Percentiles rank a stretch among this genome's conserved stretches.
These are phyloP conservation scores for Lagenaria siceraria DNA, from an alignment of 306 rosid genomes.

Conservation along the genomic window DNA sequence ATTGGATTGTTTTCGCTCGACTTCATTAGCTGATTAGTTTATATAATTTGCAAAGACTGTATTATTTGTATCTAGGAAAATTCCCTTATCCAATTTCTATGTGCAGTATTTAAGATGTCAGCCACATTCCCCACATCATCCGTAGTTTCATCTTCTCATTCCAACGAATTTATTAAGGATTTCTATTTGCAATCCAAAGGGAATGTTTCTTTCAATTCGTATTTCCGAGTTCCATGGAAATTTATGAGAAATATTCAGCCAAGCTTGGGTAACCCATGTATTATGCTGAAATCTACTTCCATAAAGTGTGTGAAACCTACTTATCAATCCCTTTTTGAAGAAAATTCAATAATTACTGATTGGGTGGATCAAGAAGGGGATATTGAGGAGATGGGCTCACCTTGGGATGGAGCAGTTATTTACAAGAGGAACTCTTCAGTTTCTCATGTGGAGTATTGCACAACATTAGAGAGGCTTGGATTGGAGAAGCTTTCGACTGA, in stretches of 20 bases:
- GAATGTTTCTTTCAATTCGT: conserved; percentile 10
- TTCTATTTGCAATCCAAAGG: conserved; percentile 16
- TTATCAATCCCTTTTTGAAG: conserved; percentile 24
- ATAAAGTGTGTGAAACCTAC: conserved; percentile 20
- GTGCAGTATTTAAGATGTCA: conserved; percentile 29
- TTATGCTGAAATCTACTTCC: conserved; percentile 13
- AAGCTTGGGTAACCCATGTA: conserved; percentile 6
- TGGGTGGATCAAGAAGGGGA: conserved; percentile 39
- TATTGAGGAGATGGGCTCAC: conserved; percentile 32
- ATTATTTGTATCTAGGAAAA: not conserved
- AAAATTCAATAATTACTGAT: conserved; percentile 18
- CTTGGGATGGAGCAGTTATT: conserved; percentile 88
- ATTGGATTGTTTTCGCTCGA: not conserved
- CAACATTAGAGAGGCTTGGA: conserved; percentile 90
- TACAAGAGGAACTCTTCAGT: conserved; percentile 58
- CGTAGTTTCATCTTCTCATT: conserved; percentile 24
- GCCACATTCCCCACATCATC: conserved; percentile 30
- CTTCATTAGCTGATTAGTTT: not conserved
- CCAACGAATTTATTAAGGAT: conserved; percentile 13
- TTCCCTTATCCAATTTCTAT: not conserved
- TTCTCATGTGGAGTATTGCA: conserved; percentile 73
- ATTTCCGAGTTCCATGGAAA: conserved; percentile 13
- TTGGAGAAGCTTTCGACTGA: conserved; percentile 55
- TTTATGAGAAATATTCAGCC: not conserved
- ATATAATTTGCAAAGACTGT: not conserved